A percentile compares a stretch with the other conserved stretches of the same genome.
Evolutionary conservation across 345 rosid species (phyloP).

Genomic region (Microcos paniculata): DNA sequence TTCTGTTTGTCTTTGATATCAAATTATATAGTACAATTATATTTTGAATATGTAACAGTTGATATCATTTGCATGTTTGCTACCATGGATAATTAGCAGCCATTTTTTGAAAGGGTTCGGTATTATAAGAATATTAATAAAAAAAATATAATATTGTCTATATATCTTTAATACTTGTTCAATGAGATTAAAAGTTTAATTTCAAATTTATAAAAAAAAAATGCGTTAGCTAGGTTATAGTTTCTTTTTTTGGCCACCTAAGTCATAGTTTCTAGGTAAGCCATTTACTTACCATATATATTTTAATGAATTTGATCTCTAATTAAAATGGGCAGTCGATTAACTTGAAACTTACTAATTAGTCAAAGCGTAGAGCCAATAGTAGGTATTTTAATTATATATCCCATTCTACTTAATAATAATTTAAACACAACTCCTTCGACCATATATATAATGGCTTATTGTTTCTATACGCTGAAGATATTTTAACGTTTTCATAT

Average conservation of each 20-base stretch:
- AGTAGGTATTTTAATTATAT: background rate
- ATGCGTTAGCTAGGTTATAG: background rate
- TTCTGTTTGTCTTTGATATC: background rate
- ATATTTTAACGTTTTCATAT: background rate
- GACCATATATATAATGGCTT: too few species aligned
- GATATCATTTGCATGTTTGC: background rate
- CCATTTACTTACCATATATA: background rate
- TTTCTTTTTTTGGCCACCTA: too few species aligned
- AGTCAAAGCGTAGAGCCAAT: background rate
- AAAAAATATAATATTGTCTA: background rate
- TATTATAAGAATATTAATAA: background rate
- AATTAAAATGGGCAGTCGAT: background rate
- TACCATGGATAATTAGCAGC: too few species aligned
- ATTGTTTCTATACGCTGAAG: background rate
- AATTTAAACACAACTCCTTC: too few species aligned
- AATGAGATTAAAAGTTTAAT: background rate
- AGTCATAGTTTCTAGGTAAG: background rate
- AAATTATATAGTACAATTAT: background rate
- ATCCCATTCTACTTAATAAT: too few species aligned
- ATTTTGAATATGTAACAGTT: background rate
- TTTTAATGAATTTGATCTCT: background rate
- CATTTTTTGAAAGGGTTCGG: background rate
- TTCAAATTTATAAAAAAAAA: background rate
- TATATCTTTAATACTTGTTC: background rate
- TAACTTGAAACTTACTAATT: background rate